A percentile compares a stretch with the other conserved stretches of the same genome.
These are phyloP conservation scores for Maudiozyma humilis DNA, from an alignment of 1,139 yeast genomes.

Conservation along the genomic window DNA sequence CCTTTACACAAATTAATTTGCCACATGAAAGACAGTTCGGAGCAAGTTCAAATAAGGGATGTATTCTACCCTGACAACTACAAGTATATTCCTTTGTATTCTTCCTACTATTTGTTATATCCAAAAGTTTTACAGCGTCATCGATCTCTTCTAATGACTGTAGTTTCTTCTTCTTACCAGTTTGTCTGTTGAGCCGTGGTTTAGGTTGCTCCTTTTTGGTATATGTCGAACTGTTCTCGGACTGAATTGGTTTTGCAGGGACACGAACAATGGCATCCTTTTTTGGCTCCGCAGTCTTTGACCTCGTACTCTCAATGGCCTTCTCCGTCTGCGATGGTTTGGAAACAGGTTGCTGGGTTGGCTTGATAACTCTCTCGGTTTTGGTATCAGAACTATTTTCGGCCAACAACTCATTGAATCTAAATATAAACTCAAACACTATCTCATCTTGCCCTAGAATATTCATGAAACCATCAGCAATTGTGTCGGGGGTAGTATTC, in stretches of 20 bases:
- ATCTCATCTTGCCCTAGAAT: slow-evolving; percentile 29
- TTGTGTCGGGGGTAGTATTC: slow-evolving; percentile 17
- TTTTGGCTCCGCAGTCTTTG: too few relatives aligned
- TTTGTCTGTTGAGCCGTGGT: slow-evolving; percentile 26
- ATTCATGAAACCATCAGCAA: slow-evolving; percentile 28
- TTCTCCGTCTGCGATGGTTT: too few relatives aligned
- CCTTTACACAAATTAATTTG: slow-evolving; percentile 79
- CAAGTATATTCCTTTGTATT: slow-evolving; percentile 38
- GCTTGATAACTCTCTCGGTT: neutral
- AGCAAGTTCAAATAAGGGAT: slow-evolving; percentile 79
- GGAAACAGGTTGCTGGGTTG: neutral
- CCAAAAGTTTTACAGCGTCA: slow-evolving; percentile 35
- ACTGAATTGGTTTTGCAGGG: too few relatives aligned
- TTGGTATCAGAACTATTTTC: neutral
- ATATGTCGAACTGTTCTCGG: too few relatives aligned
- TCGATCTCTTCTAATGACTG: slow-evolving; percentile 51
- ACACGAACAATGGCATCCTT: too few relatives aligned
- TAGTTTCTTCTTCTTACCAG: slow-evolving; percentile 45
- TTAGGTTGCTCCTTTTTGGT: neutral
- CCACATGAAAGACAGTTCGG: slow-evolving; percentile 96
- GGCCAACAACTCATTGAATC: slow-evolving; percentile 22
- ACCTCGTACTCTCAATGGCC: too few relatives aligned
- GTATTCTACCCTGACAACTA: slow-evolving; percentile 76
- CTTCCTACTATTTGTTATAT: slow-evolving; percentile 28
- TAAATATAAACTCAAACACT: slow-evolving; percentile 26